phyloP scores from a whole-genome alignment of 306 rosid species.

The Vigna radiata region DNA sequence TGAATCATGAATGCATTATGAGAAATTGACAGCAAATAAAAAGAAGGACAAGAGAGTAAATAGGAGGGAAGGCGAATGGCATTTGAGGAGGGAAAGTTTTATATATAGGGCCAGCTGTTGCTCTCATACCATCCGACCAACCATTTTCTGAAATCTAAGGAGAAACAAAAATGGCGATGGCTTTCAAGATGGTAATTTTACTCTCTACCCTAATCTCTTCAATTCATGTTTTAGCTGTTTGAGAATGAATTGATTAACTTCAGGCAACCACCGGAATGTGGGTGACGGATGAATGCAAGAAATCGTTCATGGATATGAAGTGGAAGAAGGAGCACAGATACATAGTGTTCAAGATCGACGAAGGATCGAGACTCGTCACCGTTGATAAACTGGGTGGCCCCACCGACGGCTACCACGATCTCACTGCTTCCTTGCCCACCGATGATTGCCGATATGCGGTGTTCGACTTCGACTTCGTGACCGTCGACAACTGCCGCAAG shows the following conservation, averaged over 20 bases:
- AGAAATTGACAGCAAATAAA: background rate
- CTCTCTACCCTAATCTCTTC: no score
- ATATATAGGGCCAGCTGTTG: background rate
- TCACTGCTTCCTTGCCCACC: conserved; percentile 82
- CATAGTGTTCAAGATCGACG: conserved; percentile 96
- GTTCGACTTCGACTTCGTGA: conserved; percentile 94
- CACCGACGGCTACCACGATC: conserved; percentile 81
- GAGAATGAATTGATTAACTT: background rate
- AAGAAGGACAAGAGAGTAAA: conserved; percentile 11
- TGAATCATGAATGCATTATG: background rate
- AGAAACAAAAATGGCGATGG: conserved; percentile 75
- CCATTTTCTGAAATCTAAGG: background rate
- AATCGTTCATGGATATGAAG: conserved; percentile 82
- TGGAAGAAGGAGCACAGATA: conserved; percentile 83
- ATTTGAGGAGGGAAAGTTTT: background rate
- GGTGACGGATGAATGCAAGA: conserved; percentile 89
- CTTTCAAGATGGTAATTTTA: conserved; percentile 76
- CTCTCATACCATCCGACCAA: background rate
- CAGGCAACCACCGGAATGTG: conserved; percentile 93
- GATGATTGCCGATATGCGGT: conserved; percentile 98
- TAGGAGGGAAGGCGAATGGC: conserved; percentile 16
- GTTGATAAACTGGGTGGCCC: conserved; percentile 96
- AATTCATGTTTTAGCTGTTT: no score
- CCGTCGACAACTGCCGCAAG: conserved; percentile 94
- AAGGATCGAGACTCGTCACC: conserved; percentile 78